A percentile compares a stretch with the other conserved stretches of the same genome.
Evolutionary conservation across 140 eudicot species (phyloP).

Genomic region (Senecio squalidus): DNA sequence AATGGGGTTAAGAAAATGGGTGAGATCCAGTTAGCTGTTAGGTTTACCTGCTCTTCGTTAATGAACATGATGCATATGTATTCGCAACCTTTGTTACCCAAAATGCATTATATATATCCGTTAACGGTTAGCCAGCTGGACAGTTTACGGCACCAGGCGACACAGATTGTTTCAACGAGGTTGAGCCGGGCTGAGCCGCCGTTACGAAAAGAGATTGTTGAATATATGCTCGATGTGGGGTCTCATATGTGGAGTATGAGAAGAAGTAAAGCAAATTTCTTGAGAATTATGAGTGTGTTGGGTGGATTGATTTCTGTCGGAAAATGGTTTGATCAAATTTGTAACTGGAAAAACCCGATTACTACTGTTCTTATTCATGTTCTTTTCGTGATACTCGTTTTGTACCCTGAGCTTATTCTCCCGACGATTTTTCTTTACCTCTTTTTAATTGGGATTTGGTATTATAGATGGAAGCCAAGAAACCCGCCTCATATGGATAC

Average conservation of each 20-base stretch:
- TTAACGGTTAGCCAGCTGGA: slow-evolving; percentile 21
- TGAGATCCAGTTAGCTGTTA: slow-evolving; percentile 25
- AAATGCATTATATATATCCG: slow-evolving; percentile 20
- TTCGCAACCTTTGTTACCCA: slow-evolving; percentile 19
- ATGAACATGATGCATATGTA: slow-evolving; percentile 28
- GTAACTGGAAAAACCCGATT: slow-evolving; percentile 25
- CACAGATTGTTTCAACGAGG: slow-evolving; percentile 22
- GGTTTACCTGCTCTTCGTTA: slow-evolving; percentile 19
- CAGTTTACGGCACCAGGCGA: slow-evolving; percentile 22
- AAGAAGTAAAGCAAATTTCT: slow-evolving; percentile 26
- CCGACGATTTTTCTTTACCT: slow-evolving; percentile 19
- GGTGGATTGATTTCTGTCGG: slow-evolving; percentile 1
- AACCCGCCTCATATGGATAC: slow-evolving; percentile 24
- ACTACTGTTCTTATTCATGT: slow-evolving; percentile 22
- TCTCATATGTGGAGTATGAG: slow-evolving; percentile 30
- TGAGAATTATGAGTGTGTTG: slow-evolving; percentile 17
- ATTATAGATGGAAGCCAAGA: slow-evolving; percentile 24
- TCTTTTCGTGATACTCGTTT: slow-evolving; percentile 19
- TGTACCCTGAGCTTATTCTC: slow-evolving; percentile 16
- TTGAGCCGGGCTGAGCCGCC: slow-evolving; percentile 27
- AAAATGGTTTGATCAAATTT: slow-evolving; percentile 28
- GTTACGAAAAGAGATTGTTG: slow-evolving; percentile 21
- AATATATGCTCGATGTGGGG: slow-evolving; percentile 29
- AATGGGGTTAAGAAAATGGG: slow-evolving; percentile 55
- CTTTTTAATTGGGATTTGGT: slow-evolving; percentile 25